Evolutionary conservation across 306 rosid species (phyloP), one percentile per base, ranked within the genome.

Genomic region (Vigna angularis): DNA sequence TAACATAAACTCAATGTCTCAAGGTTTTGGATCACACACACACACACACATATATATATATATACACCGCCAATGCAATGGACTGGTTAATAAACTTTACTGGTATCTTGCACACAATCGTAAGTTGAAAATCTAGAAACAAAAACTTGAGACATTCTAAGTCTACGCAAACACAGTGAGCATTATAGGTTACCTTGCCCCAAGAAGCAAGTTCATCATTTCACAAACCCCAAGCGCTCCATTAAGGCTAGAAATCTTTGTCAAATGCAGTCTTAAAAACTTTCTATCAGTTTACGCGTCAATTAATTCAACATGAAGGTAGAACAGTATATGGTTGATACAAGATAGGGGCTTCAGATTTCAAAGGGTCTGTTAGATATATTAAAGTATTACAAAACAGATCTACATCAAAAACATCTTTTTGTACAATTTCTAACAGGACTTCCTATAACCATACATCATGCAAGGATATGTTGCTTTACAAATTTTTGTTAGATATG

Each of bases 61-160:
- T 34, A 16, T 30, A 55, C 16, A 44, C 34, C 11, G 10, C 49
- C 9, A 30, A 48, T 12, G 22, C 49, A 48, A 61, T 61, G 59
- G 49, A 14, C 22, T 59, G 10, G 48, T 26, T 51, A 11, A 40
- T 52, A 15, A 14, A 45, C 14, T n/a, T 61, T 48, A 7, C 36
- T 14, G 9, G 49, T 22, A 48, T 13, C 6, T 49, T 9, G 16
- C 18, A 58, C 36, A 69, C 62, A 69, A 4, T 38, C 49, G 48
- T 66, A 9, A 55, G 40, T 67, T 44, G 24, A 56, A 77, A 77
- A 68, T 45, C 36, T 42, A 45, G 5, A 68, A 77, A 53, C 16
- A 55, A 67, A n/a, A 77, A 57, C 28, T 55, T 45, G 48, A 45
- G 45, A 28, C 58, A 74, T 61, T 74, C 70, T 59, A 6, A 61